Evolutionary conservation across 345 rosid species (phyloP), one percentile per base, ranked within the genome.

Genomic region (Alliaria petiolata): DNA sequence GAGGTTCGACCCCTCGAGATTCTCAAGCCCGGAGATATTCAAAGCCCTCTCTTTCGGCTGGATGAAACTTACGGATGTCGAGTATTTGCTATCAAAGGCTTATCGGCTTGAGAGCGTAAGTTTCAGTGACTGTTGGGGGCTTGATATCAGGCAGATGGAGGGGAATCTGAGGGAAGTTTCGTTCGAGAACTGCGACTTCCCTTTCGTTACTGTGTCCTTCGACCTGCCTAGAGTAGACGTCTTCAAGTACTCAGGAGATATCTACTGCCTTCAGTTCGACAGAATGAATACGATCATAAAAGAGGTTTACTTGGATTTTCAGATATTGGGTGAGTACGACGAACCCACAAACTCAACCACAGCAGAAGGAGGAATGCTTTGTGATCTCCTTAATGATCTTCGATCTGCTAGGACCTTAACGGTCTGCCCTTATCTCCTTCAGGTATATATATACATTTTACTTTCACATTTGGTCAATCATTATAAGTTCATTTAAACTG

Each of bases 11-110:
- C 69, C 4, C 0, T 7, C 52, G 8, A 65, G 8, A 4, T 55
- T 85, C 47, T 6, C 43, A 2, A 64, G 63, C 19, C 51, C 73
- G 5, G 49, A 1, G 5, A 25, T 39, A 2, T 54, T 86, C 3
- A 76, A 66, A 76, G 38, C 43, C 1, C 54, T 89, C 19, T 78
- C 73, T 20, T 13, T 86, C 0, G 86, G 82, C 0, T 81, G 84
- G 84, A 70, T 80, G 1, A 13, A 30, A 28, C 19, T 89, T 0
- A 22, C 5, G 9, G 19, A 79, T 0, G 5, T 85, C 2, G 5
- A 16, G 7, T 1, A 4, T 0, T 6, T 85, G 34, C 11, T 89
- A 42, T 6, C 6, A 8, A 16, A 28, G 2, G 58, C 77, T 62
- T 78, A 76, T 0, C 11, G 33, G 67, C 35, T 89, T n/a, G 78